Percentiles rank a stretch among this genome's conserved stretches.
Conservation (phyloP, 2,329 filamentous ascomycete genomes). For the Neonectria punicea region DNA sequence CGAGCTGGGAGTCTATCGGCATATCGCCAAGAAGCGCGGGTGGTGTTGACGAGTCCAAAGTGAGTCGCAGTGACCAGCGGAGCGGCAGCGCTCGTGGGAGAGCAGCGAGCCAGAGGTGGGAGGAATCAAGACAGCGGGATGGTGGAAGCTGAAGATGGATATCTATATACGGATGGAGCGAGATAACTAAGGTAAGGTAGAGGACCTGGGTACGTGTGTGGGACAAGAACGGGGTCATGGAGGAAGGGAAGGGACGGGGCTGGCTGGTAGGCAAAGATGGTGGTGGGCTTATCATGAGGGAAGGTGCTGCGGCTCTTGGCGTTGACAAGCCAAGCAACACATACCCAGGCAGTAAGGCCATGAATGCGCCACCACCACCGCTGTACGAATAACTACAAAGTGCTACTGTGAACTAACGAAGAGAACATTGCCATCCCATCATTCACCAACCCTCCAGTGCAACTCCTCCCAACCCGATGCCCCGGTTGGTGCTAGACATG, state of each 20-base stretch:
- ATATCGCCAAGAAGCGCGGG: slow-evolving; percentile 33
- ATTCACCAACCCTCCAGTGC: not conserved
- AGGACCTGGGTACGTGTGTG: slow-evolving; percentile 2
- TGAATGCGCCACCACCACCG: not conserved
- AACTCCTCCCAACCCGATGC: not conserved
- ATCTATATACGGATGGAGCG: too few relatives aligned
- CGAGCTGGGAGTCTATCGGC: slow-evolving; percentile 21
- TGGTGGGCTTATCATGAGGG: slow-evolving; percentile 40
- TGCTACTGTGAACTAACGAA: too few relatives aligned
- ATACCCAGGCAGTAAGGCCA: too few relatives aligned
- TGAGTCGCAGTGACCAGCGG: not conserved
- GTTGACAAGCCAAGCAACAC: slow-evolving; percentile 13
- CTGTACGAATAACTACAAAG: too few relatives aligned
- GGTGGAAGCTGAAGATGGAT: not conserved
- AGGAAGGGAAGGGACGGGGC: slow-evolving; percentile 30
- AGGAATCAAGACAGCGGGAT: not conserved
- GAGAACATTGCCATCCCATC: too few relatives aligned
- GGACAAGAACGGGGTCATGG: slow-evolving; percentile 15
- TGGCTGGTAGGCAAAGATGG: slow-evolving; percentile 24
- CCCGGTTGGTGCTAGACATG: not conserved
- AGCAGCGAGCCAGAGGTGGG: not conserved
- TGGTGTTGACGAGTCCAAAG: not conserved
- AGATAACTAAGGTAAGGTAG: too few relatives aligned
- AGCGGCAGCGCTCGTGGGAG: not conserved
- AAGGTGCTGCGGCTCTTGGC: slow-evolving; percentile 35